phyloP scores from a whole-genome alignment of 2,329 filamentous ascomycete genomes.

The Penicillium sp. region DNA sequence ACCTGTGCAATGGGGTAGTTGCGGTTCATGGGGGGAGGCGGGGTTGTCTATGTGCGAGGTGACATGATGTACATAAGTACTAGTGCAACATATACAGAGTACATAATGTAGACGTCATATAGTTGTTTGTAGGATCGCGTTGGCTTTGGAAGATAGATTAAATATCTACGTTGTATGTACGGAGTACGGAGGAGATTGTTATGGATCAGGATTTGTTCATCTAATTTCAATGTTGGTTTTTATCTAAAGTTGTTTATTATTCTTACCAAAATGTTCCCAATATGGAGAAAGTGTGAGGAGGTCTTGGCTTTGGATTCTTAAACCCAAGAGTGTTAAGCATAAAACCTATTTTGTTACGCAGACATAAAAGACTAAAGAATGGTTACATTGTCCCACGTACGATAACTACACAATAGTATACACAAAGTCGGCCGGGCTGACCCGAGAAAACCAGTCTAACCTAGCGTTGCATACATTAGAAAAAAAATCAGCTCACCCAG shows the following conservation, averaged over 20 bases:
- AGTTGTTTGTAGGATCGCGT: not conserved
- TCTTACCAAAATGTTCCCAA: not conserved
- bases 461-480: not conserved
- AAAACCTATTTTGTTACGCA: not conserved
- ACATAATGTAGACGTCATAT: slow-evolving; percentile 3
- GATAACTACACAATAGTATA: not conserved
- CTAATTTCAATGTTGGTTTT: not conserved
- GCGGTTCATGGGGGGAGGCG: not conserved
- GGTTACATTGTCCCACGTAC: not conserved
- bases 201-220: not conserved
- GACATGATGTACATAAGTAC: not conserved
- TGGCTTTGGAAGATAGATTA: not conserved
- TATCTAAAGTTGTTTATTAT: not conserved
- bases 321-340: not conserved
- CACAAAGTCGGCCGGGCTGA: not conserved
- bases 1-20: not conserved
- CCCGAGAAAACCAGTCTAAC: not conserved
- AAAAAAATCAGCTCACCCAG: not conserved
- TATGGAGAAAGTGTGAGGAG: not conserved
- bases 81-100: not conserved
- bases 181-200: not conserved
- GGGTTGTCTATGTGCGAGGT: not conserved
- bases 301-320: not conserved
- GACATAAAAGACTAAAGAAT: not conserved
- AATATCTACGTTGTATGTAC: no score